These are phyloP conservation scores for Cyclotella atomus DNA, from an alignment of 108 stramenopile species.

Conservation along the genomic window DNA sequence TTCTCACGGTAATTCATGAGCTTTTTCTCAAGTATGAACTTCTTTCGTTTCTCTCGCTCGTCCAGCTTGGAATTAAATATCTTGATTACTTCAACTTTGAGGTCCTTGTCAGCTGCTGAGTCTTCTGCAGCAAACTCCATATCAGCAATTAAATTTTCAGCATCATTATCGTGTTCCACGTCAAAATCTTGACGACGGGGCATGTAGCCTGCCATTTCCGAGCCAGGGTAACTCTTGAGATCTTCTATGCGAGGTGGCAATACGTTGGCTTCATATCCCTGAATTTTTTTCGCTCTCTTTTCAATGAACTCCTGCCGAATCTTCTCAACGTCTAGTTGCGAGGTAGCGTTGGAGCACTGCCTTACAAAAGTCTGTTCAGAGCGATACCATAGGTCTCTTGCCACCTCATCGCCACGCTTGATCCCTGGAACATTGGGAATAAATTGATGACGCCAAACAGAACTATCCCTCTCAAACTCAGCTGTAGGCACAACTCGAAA, in stretches of 20 bases:
- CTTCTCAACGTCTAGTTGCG: conserved; percentile 58
- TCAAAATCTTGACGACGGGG: conserved; percentile 96
- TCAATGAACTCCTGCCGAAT: conserved; percentile 78
- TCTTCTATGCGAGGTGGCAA: conserved; percentile 82
- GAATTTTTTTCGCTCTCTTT: conserved; percentile 52
- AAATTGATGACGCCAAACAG: conserved; percentile 73
- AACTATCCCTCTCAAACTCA: conserved; percentile 57
- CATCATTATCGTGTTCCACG: conserved; percentile 96
- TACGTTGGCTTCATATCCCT: conserved; percentile 72
- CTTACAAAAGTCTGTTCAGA: conserved; percentile 81
- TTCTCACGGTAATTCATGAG: conserved; percentile 86
- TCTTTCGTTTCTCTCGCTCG: conserved; percentile 86
- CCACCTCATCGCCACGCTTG: conserved; percentile 78
- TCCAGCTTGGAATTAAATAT: conserved; percentile 93
- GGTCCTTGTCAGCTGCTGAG: conserved; percentile 71
- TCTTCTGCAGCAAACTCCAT: conserved; percentile 92
- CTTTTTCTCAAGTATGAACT: conserved; percentile 78
- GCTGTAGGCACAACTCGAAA: conserved; percentile 71
- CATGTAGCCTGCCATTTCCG: conserved; percentile 89
- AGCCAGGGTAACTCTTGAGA: conserved; percentile 65
- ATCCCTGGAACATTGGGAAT: conserved; percentile 58
- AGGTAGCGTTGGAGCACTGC: conserved; percentile 37
- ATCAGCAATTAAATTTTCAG: conserved; percentile 88
- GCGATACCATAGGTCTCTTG: conserved; percentile 71
- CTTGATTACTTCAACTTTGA: conserved; percentile 86